Evolutionary conservation across 352 stramenopile species (phyloP), one percentile per base, ranked within the genome.

Genomic region (Globisporangium canariense): DNA sequence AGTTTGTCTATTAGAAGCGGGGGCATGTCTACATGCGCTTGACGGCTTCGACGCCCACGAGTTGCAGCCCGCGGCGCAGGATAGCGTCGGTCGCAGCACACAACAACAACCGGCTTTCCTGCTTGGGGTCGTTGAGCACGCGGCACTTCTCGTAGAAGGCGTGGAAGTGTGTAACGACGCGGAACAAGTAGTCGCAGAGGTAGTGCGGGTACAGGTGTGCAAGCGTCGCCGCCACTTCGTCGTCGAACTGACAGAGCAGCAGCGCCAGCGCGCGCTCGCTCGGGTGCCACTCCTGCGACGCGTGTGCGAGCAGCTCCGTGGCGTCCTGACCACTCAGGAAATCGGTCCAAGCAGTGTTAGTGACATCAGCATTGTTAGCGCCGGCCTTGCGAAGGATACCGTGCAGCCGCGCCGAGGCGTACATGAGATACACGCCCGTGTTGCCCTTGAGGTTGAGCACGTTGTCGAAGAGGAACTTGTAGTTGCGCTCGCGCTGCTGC

Each of bases 401-500:
- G 40, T 89, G 76, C 32, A 95, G 71, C 36, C 86, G 72, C 8
- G 86, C 83, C 25, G 74, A 90, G 40, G 86, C 86, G 54, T 93
- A 95, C 72, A 95, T 75, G 54, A 94, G 75, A 62, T 93, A 95
- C 51, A 92, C 84, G 22, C 83, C 87, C 14, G 87, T 93, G 72
- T 93, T 93, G 58, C 84, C 87, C 67, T 90, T 92, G 41, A 92
- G 68, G 51, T 86, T 86, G 11, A 93, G 76, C 61, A 93, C 83
- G 32, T 88, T 81, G 69, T 89, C 83, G 55, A 91, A 93, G 14
- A 87, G 70, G 59, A 93, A 93, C 71, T 93, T 93, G 79, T 95
- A 93, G 68, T 91, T 92, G 59, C 83, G 76, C 60, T 91, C 83
- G 38, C 83, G 87, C 57, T 93, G 85, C 63, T 95, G 87, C 18